Evolutionary conservation across 441 rosid genomes (phyloP).

Genomic region (Populus trichocarpa): DNA sequence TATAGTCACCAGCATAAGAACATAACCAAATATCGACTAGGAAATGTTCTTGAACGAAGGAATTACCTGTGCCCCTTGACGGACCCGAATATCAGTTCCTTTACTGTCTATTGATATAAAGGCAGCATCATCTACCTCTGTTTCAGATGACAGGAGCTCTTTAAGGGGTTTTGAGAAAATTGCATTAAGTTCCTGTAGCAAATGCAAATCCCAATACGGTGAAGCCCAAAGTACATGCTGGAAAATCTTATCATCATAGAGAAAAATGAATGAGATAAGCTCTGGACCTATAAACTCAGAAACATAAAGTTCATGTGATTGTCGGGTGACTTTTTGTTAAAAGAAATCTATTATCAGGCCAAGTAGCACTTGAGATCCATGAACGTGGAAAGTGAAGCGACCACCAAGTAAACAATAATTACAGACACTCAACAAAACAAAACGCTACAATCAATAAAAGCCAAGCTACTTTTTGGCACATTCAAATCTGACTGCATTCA

Average conservation of each 20-base stretch:
- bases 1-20: background rate
- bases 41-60: background rate
- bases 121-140: slow-evolving; percentile 90
- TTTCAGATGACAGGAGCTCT: slow-evolving; percentile 55
- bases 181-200: slow-evolving; percentile 68
- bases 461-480: background rate
- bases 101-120: slow-evolving; percentile 92
- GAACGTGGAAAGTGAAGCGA: background rate
- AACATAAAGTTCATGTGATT: background rate
- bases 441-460: background rate
- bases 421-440: background rate
- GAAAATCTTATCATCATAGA: background rate
- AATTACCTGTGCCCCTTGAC: slow-evolving; percentile 92
- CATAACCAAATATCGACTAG: background rate
- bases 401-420: background rate
- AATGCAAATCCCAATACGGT: slow-evolving; percentile 6
- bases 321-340: background rate
- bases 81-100: slow-evolving; percentile 84
- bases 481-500: background rate
- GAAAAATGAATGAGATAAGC: background rate
- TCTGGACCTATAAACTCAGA: background rate
- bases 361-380: background rate
- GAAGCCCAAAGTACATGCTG: background rate
- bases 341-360: background rate
- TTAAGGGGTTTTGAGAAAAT: slow-evolving; percentile 77